These are phyloP conservation scores for Backusella macrospora DNA, from an alignment of 192 early-diverging fungal genomes.

Conservation along the genomic window DNA sequence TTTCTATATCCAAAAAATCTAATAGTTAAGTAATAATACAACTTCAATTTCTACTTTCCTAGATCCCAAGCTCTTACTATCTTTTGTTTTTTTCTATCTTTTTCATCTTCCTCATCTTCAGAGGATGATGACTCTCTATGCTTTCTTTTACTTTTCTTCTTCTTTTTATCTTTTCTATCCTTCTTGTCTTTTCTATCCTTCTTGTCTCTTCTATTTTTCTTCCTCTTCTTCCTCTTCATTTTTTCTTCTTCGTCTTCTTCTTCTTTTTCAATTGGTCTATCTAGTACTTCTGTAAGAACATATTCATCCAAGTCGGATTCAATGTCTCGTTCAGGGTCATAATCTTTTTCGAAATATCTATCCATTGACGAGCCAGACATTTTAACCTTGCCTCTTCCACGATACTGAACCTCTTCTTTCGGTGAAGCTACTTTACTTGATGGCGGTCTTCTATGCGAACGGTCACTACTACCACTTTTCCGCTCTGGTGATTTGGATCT, in stretches of 20 bases:
- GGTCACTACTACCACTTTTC: background rate
- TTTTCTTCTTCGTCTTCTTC: slow-evolving; percentile 24
- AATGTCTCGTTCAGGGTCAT: slow-evolving; percentile 51
- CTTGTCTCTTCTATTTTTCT: slow-evolving; percentile 30
- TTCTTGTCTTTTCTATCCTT: slow-evolving; percentile 23
- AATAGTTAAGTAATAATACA: too few relatives aligned
- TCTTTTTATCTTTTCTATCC: slow-evolving; percentile 14
- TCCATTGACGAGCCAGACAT: slow-evolving; percentile 54
- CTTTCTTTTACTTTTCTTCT: background rate
- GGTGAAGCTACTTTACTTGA: background rate
- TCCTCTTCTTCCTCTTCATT: slow-evolving; percentile 27
- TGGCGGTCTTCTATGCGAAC: background rate
- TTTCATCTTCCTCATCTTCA: background rate
- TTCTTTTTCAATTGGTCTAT: background rate
- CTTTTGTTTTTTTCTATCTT: background rate
- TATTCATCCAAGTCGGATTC: slow-evolving; percentile 34
- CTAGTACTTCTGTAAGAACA: background rate
- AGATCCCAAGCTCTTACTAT: slow-evolving; percentile 17
- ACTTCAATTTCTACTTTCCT: background rate
- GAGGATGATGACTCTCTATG: background rate
- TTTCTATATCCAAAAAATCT: too few relatives aligned
- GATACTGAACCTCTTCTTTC: slow-evolving; percentile 7
- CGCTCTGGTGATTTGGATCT: background rate
- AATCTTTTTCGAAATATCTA: slow-evolving; percentile 56
- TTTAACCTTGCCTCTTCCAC: slow-evolving; percentile 45